Evolutionary conservation across 2,329 filamentous ascomycete genomes (phyloP).

Genomic region (Myriosclerotinia curreyana): DNA sequence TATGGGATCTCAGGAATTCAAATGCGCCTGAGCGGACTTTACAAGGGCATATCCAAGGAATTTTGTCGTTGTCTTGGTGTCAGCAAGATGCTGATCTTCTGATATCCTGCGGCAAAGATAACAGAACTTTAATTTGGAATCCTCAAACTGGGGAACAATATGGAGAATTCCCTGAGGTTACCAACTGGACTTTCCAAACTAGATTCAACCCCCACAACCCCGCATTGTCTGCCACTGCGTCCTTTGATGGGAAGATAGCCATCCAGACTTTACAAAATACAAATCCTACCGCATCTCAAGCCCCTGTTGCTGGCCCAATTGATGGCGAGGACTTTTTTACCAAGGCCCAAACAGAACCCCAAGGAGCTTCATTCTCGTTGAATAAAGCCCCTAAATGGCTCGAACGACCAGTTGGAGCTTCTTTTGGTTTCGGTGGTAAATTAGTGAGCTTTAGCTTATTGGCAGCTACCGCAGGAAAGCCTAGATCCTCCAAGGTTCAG

Average conservation of each 20-base stretch:
- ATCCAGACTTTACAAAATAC: constrained; percentile 94
- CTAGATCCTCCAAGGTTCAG: constrained; percentile 68
- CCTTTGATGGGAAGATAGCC: constrained; percentile 94
- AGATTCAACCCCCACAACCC: constrained; percentile 93
- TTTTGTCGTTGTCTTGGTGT: constrained; percentile 95
- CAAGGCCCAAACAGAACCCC: constrained; percentile 86
- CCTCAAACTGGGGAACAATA: constrained; percentile 83
- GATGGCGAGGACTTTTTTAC: constrained; percentile 97
- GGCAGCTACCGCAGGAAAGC: constrained; percentile 58
- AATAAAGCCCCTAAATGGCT: constrained; percentile 86
- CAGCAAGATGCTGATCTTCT: constrained; percentile 83
- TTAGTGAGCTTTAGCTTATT: constrained; percentile 70
- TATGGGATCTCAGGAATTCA: constrained; percentile 96
- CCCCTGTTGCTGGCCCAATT: constrained; percentile 63
- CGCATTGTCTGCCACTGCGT: constrained; percentile 87
- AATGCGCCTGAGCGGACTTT: constrained; percentile 89
- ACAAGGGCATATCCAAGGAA: constrained; percentile 88
- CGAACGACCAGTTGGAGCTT: constrained; percentile 77
- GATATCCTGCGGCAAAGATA: constrained; percentile 94
- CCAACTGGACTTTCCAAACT: constrained; percentile 99
- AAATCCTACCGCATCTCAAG: constrained; percentile 69
- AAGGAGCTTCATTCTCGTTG: constrained; percentile 84
- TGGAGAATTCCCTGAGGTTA: constrained; percentile 93
- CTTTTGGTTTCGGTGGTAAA: constrained; percentile 95
- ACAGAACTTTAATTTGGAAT: constrained; percentile 94